Percentiles rank a stretch among this genome's conserved stretches.
Evolutionary conservation across 108 stramenopile genomes (phyloP).

Genomic region (Skeletonema potamos): DNA sequence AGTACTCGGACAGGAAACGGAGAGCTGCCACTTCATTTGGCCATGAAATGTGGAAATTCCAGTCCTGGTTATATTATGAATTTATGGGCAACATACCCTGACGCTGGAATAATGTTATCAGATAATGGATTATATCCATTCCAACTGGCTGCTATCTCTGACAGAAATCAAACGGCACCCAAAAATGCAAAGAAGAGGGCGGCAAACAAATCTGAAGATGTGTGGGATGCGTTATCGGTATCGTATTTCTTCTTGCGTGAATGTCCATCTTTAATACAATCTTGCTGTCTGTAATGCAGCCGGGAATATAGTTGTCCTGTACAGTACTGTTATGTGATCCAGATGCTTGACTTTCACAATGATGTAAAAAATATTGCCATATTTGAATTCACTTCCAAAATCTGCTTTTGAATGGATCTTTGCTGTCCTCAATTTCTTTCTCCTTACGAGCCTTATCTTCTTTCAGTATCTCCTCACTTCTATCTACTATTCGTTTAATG

Average conservation of each 20-base stretch:
- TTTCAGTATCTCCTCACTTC: conserved; percentile 47
- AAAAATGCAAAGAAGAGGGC: background rate
- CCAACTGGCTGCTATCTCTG: conserved; percentile 12
- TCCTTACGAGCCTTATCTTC: conserved; percentile 38
- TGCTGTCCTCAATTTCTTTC: conserved; percentile 18
- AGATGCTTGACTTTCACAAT: background rate
- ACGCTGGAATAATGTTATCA: conserved; percentile 11
- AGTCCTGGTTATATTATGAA: background rate
- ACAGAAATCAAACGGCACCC: background rate
- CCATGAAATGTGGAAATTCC: conserved; percentile 3
- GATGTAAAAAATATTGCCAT: too few relatives aligned
- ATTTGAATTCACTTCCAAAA: conserved; percentile 22
- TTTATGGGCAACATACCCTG: conserved; percentile 6
- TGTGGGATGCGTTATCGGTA: conserved; percentile 1
- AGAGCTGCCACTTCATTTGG: conserved; percentile 26
- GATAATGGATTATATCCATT: conserved; percentile 16
- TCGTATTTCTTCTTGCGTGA: conserved; percentile 28
- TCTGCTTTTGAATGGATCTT: conserved; percentile 14
- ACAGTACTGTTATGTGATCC: background rate
- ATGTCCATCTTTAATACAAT: background rate
- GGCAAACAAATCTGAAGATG: background rate
- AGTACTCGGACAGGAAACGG: conserved; percentile 5
- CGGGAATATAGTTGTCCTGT: background rate
- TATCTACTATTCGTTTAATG: conserved; percentile 46
- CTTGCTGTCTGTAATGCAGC: background rate